Evolutionary conservation across 805 yeast genomes (phyloP), one percentile per base, ranked within the genome.

Genomic region (Hemisphaericaspora nanyangensis): DNA sequence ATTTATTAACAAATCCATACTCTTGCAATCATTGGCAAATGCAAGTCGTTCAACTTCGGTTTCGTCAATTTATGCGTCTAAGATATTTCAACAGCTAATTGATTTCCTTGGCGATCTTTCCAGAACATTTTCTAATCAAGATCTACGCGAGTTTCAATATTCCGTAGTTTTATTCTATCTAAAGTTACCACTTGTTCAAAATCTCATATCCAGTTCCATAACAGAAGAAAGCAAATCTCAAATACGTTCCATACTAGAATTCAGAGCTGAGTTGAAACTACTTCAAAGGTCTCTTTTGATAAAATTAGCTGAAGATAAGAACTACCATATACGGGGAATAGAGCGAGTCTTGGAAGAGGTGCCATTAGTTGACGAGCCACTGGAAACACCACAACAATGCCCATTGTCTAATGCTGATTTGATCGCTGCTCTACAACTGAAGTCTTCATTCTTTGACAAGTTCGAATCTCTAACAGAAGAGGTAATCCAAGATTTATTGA

Each of bases 401-500:
- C 31, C 10, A 11, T 26, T 33, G 13, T n/a, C 18, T 11, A 33
- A 33, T 24, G 20, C 35, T 2, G 15, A 4, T n/a, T 26, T 33
- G 19, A 22, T n/a, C 7, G 13, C 12, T n/a, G 22, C 8, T 13
- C 13, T 39, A 26, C 30, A 27, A 15, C 31, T 40, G 30, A 55
- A 56, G 31, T 37, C 39, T 2, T 29, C 55, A 1, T 67, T 50
- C 39, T 54, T 49, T 27, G 43, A 42, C 10, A 37, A 42, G 6
- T 84, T 78, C 48, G 58, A 81, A 29, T 52, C 55, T 1, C 56
- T 78, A 13, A 85, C 95, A 0, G 77, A 77, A 39, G 58, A 65
- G 0, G 76, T 82, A 0, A 75, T 81, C 13, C 61, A 63, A 13
- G 75, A 75, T 32, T 83, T 76, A 46, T 69, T 74, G 4, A 46